Conservation (phyloP, 208 protist species). For the Leishmania tropica region DNA sequence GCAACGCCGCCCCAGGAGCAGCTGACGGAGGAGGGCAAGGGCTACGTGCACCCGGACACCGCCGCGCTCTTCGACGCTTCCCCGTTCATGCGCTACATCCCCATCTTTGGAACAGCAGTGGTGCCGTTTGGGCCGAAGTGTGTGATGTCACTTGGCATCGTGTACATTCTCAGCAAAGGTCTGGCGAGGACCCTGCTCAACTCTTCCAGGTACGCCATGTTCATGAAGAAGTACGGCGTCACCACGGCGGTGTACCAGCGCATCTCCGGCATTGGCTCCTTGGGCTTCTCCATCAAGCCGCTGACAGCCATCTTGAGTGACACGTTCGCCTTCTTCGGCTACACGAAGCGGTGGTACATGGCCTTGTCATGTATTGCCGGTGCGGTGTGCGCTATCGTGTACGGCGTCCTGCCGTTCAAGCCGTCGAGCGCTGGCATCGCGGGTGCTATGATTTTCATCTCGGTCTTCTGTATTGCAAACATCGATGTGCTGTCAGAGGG, state of each 20-base stretch:
- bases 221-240: conserved; percentile 37
- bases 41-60: conserved; percentile 42
- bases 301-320: conserved; percentile 59
- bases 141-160: conserved; percentile 32
- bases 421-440: conserved; percentile 38
- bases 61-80: conserved; percentile 26
- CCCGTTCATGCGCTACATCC: conserved; percentile 32
- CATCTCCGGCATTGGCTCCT: conserved; percentile 25
- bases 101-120: conserved; percentile 34
- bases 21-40: conserved; percentile 13
- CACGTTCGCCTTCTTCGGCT: conserved; percentile 47
- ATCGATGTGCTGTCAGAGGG: conserved; percentile 61
- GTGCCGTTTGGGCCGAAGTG: conserved; percentile 43
- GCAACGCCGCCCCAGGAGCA: background rate
- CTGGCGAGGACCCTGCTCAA: conserved; percentile 30
- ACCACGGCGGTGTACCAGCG: conserved; percentile 40
- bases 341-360: conserved; percentile 70
- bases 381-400: conserved; percentile 38
- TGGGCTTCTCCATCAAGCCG: conserved; percentile 69
- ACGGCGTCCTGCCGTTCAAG: conserved; percentile 43
- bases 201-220: conserved; percentile 43
- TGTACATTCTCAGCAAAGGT: conserved; percentile 56
- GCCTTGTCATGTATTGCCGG: conserved; percentile 36
- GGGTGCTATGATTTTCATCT: conserved; percentile 48
- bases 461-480: conserved; percentile 49